phyloP scores from a whole-genome alignment of 495 filamentous ascomycete genomes.

The Pseudevernia furfuracea region DNA sequence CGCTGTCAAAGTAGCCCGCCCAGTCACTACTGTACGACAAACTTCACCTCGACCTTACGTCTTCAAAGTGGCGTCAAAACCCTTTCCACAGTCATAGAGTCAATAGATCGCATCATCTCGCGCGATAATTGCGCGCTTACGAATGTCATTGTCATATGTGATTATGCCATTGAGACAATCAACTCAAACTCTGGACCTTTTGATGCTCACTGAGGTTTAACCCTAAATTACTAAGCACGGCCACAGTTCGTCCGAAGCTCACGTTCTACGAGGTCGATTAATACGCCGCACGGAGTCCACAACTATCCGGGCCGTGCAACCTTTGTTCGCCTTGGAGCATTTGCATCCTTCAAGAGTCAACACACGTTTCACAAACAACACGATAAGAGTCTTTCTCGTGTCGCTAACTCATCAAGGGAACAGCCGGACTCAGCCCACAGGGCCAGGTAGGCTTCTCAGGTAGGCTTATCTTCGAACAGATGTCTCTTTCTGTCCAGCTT shows the following conservation, averaged over 20 bases:
- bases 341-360: neutral
- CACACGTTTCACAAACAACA: neutral
- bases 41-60: too few species aligned
- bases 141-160: too few species aligned
- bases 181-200: too few species aligned
- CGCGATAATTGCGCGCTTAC: too few species aligned
- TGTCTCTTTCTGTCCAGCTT: neutral
- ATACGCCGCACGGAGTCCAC: neutral
- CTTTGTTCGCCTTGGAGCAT: neutral
- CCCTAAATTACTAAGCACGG: neutral
- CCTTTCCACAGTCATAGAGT: too few species aligned
- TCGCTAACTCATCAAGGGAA: neutral
- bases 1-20: too few species aligned
- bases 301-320: neutral
- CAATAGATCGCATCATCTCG: too few species aligned
- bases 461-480: neutral
- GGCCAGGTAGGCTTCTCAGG: neutral
- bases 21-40: too few species aligned
- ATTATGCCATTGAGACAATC: too few species aligned
- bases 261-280: neutral
- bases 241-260: neutral
- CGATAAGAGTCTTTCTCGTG: too few species aligned
- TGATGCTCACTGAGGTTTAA: too few species aligned
- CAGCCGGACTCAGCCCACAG: neutral
- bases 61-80: too few species aligned